Evolutionary conservation across 73 alveolate species (phyloP), one percentile per base, ranked within the genome.

Genomic region (Paramecium sonneborni): DNA sequence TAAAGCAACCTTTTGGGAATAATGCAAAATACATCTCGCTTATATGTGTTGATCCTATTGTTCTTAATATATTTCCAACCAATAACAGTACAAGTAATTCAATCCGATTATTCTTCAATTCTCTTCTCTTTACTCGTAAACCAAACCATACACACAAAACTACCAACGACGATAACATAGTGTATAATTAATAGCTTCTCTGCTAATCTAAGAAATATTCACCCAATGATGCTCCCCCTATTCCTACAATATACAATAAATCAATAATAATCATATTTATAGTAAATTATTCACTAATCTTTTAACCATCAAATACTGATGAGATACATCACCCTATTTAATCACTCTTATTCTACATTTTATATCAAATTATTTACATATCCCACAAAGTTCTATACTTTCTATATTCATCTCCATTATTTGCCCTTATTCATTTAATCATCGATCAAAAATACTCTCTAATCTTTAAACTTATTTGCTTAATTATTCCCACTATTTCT

Each of bases 191-290:
- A 26, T 62, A 62, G 84, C 48, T 30, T 15, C 68, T 52, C 32
- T 52, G 68, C 4, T 3, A 52, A 62, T 12, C 48, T 20, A 62
- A 62, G 39, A 30, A 15, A 32, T 62, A 62, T 26, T 62, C 84
- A 26, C 28, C 84, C 26, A 62, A 26, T 1, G 84, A 30, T 12
- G 46, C 44, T 11, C 84, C 84, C 6, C 48, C 10, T 11, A 62
- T 26, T 30, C 48, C 84, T 26, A 62, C 12, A 11, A 62, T 32
- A 62, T 62, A 62, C 44, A 62, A 30, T 14, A 62, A 62, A 62
- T 62, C 84, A 62, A 62, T 62, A 30, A 62, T 62, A 62, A 62
- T 62, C 84, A 62, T 62, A 62, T 62, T 62, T 62, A 62, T 62
- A 62, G 84, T 62, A 62, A 62, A 62, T 43, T 46, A 62, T 62